Evolutionary conservation across 2,329 filamentous ascomycete species (phyloP), one percentile per base, ranked within the genome.

Genomic region (Trematosphaeria pertusa): DNA sequence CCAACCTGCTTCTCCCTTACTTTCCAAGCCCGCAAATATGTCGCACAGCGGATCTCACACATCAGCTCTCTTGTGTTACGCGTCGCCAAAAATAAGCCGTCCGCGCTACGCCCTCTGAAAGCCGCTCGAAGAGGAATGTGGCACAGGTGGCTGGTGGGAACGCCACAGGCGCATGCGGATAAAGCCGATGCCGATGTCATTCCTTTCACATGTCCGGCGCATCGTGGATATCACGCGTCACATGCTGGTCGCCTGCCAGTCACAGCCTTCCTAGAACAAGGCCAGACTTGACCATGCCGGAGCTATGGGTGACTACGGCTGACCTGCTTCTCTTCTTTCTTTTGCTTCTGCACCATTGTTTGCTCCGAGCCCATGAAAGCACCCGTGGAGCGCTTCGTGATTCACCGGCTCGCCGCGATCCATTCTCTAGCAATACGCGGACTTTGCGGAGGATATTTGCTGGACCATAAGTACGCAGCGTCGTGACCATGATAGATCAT

Each of bases 401-500:
- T 28, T 12, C 12, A 28, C 8, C 12, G 24, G 9, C 35, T 14
- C 18, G 10, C 15, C 8, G 12, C 18, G 22, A 15, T 24, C 15
- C 11, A 4, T 22, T 38, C 20, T 26, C 18, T 20, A 17, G 31
- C 18, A 19, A 18, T 15, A 24, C 34, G 43, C 38, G 24, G 21
- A 43, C 20, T 28, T 32, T 15, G 19, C 20, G 12, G 11, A 22
- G 17, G 24, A 15, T 8, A 9, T 10, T 30, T 26, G 40, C 19
- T 31, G 33, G 10, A 34, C 12, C 18, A 19, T 24, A 10, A 20
- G 35, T 43, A 32, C 20, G 18, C 39, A 36, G 8, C 22, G 19
- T 36, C 22, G 32, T 37, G 18, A 56, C 22, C 42, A 73, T 73
- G 70, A 72, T 72, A 57, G 93, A 97, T 74, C 93, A 97, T 79